A percentile compares a stretch with the other conserved stretches of the same genome.
Conservation (phyloP, 192 early-diverging fungal genomes). For the Jimgerdemannia lactiflua region DNA sequence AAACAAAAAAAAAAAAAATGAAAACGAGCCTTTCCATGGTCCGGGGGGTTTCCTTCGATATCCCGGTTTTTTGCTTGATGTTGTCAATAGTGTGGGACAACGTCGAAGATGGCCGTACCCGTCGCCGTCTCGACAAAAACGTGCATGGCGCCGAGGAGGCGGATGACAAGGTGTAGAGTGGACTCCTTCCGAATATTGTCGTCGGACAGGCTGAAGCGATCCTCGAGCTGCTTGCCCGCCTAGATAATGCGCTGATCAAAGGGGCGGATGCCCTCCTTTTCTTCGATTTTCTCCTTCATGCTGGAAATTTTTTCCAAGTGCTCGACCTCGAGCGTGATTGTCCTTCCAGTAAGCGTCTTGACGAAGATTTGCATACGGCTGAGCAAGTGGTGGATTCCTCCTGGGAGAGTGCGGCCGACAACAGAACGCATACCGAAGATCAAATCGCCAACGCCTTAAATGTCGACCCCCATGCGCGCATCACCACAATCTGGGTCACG, state of each 20-base stretch:
- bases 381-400: too few species aligned
- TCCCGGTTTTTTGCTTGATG: constrained; percentile 33
- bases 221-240: constrained; percentile 68
- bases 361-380: constrained; percentile 38
- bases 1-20: too few species aligned
- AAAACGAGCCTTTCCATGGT: too few species aligned
- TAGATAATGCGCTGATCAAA: constrained; percentile 71
- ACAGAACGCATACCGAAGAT: too few species aligned
- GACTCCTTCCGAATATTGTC: constrained; percentile 68
- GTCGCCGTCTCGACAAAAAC: constrained; percentile 31
- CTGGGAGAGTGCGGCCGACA: too few species aligned
- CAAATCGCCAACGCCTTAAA: too few species aligned
- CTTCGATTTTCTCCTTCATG: constrained; percentile 70
- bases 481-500: too few species aligned
- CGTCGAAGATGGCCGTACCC: constrained; percentile 28
- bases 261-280: constrained; percentile 71
- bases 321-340: constrained; percentile 82
- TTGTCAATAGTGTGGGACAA: constrained; percentile 33
- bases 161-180: constrained; percentile 57
- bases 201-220: constrained; percentile 54
- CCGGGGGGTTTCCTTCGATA: constrained; percentile 25
- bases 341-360: constrained; percentile 82
- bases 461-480: too few species aligned
- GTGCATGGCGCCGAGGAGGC: constrained; percentile 61
- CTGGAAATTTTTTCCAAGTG: constrained; percentile 63